Percentiles rank a stretch among this genome's conserved stretches.
Evolutionary conservation across 228 moss, liverwort and hornwort species (phyloP).

Genomic region (Sphagnum magellanicum): DNA sequence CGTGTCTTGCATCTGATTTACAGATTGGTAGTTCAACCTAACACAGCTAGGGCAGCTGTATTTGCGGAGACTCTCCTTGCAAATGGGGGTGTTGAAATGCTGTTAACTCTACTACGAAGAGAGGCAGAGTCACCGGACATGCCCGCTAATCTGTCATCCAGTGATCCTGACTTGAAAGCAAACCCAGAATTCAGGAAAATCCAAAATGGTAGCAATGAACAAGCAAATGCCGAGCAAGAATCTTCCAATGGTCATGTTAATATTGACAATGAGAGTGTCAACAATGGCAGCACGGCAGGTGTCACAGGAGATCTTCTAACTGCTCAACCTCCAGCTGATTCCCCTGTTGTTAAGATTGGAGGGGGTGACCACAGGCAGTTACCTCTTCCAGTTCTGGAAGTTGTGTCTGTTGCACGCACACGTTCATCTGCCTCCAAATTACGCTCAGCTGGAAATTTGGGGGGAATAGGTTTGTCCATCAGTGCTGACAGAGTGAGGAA

Average conservation of each 20-base stretch:
- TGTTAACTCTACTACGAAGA: slow-evolving; percentile 60
- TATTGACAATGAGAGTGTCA: slow-evolving; percentile 7
- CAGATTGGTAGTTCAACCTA: slow-evolving; percentile 83
- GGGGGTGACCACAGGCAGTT: slow-evolving; percentile 46
- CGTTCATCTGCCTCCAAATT: slow-evolving; percentile 52
- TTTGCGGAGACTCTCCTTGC: slow-evolving; percentile 73
- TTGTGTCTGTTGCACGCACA: slow-evolving; percentile 53
- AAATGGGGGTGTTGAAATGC: slow-evolving; percentile 91
- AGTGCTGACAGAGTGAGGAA: slow-evolving; percentile 81
- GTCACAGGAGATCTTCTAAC: not conserved
- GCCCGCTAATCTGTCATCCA: slow-evolving; percentile 11
- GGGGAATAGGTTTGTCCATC: slow-evolving; percentile 80
- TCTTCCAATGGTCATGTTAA: slow-evolving; percentile 7
- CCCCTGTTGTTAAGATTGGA: slow-evolving; percentile 36
- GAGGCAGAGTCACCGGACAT: slow-evolving; percentile 65
- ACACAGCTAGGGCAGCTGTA: slow-evolving; percentile 56
- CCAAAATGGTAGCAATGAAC: slow-evolving; percentile 10
- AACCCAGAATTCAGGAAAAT: slow-evolving; percentile 10
- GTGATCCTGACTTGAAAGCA: slow-evolving; percentile 10
- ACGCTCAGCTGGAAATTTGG: slow-evolving; percentile 56
- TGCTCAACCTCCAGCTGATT: slow-evolving; percentile 27
- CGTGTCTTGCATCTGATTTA: slow-evolving; percentile 87
- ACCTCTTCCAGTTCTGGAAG: slow-evolving; percentile 56
- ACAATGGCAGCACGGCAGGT: slow-evolving; percentile 8
- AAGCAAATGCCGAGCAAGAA: slow-evolving; percentile 10